Evolutionary conservation across 1,284 basidiomycete species (phyloP), one percentile per base, ranked within the genome.

Genomic region (Wallemia ichthyophaga): DNA sequence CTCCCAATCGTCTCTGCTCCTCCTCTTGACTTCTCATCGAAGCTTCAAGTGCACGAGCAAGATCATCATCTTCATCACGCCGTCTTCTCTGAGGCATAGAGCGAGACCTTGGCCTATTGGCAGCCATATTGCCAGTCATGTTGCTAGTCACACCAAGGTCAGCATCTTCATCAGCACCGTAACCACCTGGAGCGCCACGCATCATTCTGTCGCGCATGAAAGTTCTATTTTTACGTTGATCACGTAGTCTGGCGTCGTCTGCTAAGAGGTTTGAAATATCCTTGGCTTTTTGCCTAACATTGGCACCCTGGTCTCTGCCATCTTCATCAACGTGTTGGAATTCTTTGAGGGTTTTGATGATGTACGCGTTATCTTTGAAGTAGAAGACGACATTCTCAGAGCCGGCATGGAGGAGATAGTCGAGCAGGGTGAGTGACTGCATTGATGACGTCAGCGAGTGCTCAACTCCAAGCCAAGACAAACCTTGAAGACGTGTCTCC

Each of bases 401-500:
- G 28, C 94, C 94, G 60, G 88, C 85, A 67, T 98, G 92, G 26
- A 99, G 78, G 59, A 86, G 81, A 68, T 99, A 98, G 71, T 99
- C 94, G 57, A 99, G 80, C 11, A 99, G 77, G 0, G 91, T 96
- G 59, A 99, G 76, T 58, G 88, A 86, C 83, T 89, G 64, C n/a
- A 61, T 31, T 21, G 31, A 13, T 32, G 1, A 26, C 31, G 25
- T 11, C 54, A 59, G 60, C 25, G 31, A 2, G 25, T 17, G 21
- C 23, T 27, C 31, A 54, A 11, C 27, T 7, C 9, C 24, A 19
- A 58, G 59, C 37, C 25, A 57, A 58, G 28, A 67, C 72, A 62
- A 62, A 81, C 85, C 76, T 99, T 98, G 79, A 96, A 98, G 62
- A 98, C 94, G 75, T 99, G 94, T 58, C 92, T 77, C 94, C 94